Evolutionary conservation across 179 eudicot genomes (phyloP).

Genomic region (Pouteria campechiana): DNA sequence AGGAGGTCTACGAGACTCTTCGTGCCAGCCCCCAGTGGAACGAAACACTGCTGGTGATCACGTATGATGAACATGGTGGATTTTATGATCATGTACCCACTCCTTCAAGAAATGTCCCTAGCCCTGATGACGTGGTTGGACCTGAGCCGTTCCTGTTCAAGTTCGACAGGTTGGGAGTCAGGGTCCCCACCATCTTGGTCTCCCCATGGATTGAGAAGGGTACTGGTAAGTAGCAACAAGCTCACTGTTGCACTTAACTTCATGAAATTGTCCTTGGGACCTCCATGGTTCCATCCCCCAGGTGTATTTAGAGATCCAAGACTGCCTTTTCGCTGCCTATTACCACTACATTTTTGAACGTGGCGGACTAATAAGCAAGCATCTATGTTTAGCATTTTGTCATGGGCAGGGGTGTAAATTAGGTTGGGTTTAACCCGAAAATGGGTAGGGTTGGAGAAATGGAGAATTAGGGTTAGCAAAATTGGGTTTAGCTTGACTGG

Average conservation of each 20-base stretch:
- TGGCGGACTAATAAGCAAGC: no score
- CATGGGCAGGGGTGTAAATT: no score
- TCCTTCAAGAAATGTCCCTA: constrained; percentile 52
- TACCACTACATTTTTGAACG: no score
- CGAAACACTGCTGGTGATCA: constrained; percentile 46
- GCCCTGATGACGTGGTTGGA: constrained; percentile 74
- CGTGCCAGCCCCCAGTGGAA: constrained; percentile 88
- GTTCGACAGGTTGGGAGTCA: constrained; percentile 64
- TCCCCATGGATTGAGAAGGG: constrained; percentile 80
- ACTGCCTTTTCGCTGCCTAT: no score
- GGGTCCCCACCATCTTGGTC: constrained; percentile 64
- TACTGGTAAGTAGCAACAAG: constrained; percentile 50
- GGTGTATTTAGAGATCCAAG: background rate
- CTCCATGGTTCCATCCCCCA: no score
- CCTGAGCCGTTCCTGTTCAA: constrained; percentile 52
- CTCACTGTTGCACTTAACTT: no score
- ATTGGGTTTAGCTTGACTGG: no score
- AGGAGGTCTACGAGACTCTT: constrained; percentile 79
- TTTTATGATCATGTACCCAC: constrained; percentile 69
- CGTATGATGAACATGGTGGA: constrained; percentile 87
- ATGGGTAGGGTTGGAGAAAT: no score
- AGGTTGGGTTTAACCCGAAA: no score
- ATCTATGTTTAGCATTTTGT: no score
- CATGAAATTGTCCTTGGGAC: no score
- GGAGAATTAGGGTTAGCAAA: no score